Percentiles rank a stretch among this genome's conserved stretches.
Conservation (phyloP, 2,329 filamentous ascomycete species). For the Pseudogymnoascus sp. region DNA sequence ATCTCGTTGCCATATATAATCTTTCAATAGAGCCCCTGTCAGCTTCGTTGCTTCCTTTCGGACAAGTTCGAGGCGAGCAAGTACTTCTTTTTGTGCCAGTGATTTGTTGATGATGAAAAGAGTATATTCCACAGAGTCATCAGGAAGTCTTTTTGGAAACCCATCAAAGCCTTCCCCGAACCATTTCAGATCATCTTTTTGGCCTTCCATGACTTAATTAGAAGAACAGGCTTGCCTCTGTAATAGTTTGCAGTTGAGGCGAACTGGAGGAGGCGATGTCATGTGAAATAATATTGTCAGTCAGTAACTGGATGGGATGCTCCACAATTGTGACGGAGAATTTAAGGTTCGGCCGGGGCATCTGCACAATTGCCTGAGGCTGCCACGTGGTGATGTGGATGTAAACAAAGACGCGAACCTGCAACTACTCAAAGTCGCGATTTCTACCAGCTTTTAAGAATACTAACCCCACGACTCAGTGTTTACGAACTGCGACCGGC, state of each 20-base stretch:
- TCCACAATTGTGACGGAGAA: conserved; percentile 3
- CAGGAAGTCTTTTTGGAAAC: conserved; percentile 59
- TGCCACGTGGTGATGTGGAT: conserved; percentile 4
- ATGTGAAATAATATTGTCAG: conserved; percentile 6
- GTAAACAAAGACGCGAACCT: conserved; percentile 10
- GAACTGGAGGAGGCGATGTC: neutral
- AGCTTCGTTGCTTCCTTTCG: conserved; percentile 61
- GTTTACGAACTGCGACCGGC: conserved; percentile 8
- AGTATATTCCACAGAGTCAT: conserved; percentile 81
- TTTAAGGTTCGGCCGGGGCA: conserved; percentile 9
- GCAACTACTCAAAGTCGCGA: neutral
- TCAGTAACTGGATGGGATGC: neutral
- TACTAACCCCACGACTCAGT: neutral
- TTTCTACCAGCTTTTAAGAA: neutral
- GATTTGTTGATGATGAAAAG: conserved; percentile 61
- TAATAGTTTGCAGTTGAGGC: neutral
- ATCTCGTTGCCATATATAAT: conserved; percentile 95
- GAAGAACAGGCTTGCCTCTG: neutral
- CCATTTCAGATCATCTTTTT: conserved; percentile 53
- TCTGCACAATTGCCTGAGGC: conserved; percentile 2
- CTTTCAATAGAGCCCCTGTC: conserved; percentile 57
- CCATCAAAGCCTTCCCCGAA: conserved; percentile 53
- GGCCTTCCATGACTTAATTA: conserved; percentile 25
- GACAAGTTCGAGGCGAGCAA: conserved; percentile 60
- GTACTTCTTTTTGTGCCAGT: conserved; percentile 45